phyloP scores from a whole-genome alignment of 768 basidiomycete genomes.

The Ramaria rubella region DNA sequence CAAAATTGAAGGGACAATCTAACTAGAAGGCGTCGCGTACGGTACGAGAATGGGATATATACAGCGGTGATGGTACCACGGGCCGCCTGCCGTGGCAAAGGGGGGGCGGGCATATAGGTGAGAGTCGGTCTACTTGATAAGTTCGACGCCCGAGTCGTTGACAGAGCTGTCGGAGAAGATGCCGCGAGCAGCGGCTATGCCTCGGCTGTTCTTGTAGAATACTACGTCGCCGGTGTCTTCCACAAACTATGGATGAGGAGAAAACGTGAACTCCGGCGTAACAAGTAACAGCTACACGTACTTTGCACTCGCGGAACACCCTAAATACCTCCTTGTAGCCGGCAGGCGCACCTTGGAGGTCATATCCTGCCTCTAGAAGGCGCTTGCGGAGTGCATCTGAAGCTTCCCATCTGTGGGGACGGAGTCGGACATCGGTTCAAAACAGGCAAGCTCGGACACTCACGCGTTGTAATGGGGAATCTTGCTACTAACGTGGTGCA shows the following conservation, averaged over 20 bases:
- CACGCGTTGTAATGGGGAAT: constrained; percentile 92
- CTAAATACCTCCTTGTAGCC: constrained; percentile 79
- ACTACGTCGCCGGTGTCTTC: constrained; percentile 89
- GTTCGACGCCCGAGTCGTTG: constrained; percentile 64
- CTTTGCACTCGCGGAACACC: constrained; percentile 73
- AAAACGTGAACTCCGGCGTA: constrained; percentile 1
- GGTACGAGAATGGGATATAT: not conserved
- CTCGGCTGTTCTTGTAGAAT: constrained; percentile 85
- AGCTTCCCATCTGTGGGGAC: constrained; percentile 71
- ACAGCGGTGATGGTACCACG: not conserved
- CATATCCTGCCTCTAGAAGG: constrained; percentile 54
- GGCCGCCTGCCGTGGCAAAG: not conserved
- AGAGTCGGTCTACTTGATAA: constrained; percentile 26
- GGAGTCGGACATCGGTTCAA: constrained; percentile 2
- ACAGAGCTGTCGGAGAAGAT: constrained; percentile 52
- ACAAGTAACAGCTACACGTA: too few species aligned
- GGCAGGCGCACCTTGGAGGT: constrained; percentile 63
- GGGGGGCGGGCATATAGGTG: not conserved
- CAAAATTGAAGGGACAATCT: too few species aligned
- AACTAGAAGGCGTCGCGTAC: not conserved
- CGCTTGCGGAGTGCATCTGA: constrained; percentile 75
- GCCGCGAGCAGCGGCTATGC: constrained; percentile 65
- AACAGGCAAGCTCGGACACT: constrained; percentile 17
- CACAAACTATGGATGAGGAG: constrained; percentile 51
- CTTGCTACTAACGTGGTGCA: constrained; percentile 90